These are phyloP conservation scores for Lachnellula subtilissima DNA, from an alignment of 2,329 filamentous ascomycete genomes.

Conservation along the genomic window DNA sequence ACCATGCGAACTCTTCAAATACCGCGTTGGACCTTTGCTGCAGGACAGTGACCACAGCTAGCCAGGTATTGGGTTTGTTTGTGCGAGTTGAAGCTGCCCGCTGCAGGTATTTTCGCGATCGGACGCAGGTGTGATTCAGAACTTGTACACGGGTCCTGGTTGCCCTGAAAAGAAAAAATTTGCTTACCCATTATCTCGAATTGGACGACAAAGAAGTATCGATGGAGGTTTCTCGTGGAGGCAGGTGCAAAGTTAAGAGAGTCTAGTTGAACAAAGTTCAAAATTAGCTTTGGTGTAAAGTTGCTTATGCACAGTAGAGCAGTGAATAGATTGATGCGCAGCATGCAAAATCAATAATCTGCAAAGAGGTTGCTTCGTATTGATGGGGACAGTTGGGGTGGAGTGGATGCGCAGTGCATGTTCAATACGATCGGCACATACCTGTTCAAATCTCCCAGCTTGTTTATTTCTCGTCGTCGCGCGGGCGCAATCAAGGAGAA, in stretches of 20 bases:
- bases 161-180: slow-evolving; percentile 21
- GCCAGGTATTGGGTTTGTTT: slow-evolving; percentile 2
- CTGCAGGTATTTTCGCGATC: slow-evolving; percentile 6
- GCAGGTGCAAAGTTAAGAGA: slow-evolving; percentile 18
- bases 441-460: slow-evolving; percentile 19
- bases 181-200: slow-evolving; percentile 33
- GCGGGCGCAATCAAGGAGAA: slow-evolving; percentile 14
- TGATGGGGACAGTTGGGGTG: slow-evolving; percentile 14
- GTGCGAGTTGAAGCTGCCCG: slow-evolving; percentile 3
- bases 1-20: slow-evolving; percentile 17
- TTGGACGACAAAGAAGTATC: slow-evolving; percentile 26
- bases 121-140: background rate
- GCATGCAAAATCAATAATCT: slow-evolving; percentile 3
- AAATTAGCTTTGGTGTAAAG: slow-evolving; percentile 21
- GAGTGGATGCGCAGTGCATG: slow-evolving; percentile 16
- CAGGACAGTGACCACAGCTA: slow-evolving; percentile 4
- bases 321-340: slow-evolving; percentile 2
- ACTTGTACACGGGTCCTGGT: slow-evolving; percentile 6
- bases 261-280: slow-evolving; percentile 12
- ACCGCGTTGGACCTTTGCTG: slow-evolving; percentile 5
- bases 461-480: slow-evolving; percentile 4
- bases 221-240: slow-evolving; percentile 25
- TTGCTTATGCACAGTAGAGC: background rate
- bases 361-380: slow-evolving; percentile 6
- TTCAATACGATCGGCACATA: slow-evolving; percentile 25